Evolutionary conservation across 192 early-diverging fungal genomes (phyloP), one percentile per base, ranked within the genome.

Genomic region (Linnemannia schmuckeri): DNA sequence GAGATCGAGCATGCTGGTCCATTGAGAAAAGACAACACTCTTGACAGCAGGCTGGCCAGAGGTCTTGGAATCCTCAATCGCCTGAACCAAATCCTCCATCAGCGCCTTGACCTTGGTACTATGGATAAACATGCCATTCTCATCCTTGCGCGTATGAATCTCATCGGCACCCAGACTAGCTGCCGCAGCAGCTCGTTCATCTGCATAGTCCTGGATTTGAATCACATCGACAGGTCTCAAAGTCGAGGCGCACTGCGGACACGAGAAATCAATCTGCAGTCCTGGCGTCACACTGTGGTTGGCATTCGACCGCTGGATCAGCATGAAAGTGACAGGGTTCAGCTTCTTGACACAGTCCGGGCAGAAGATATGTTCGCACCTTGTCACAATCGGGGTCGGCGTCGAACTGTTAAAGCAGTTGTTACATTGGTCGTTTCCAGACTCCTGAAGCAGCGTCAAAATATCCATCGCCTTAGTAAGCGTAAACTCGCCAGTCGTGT

Each of bases 11-110:
- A 98, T 95, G 13, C 88, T 89, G 1, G 97, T 98, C 93, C 95
- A 99, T 83, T 99, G 98, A 38, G 97, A 98, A 88, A 99, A 99
- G 0, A 99, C 95, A 10, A 99, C 96, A 42, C 93, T 94, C 79
- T 98, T 98, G 33, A 90, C 77, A 13, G 72, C 38, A 30, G 72
- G 35, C 20, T 68, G 41, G 4, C 80, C 49, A 13, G 46, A 44
- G 37, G 6, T 30, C 72, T 82, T 76, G 3, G 79, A 66, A 20
- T 30, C 20, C 41, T 87, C 79, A 7, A 71, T 27, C 47, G 82
- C 74, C 46, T 81, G 72, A 17, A 82, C 69, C n/a, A 93, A 61
- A 70, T 93, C 88, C n/a, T 78, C 68, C 37, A 94, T 46, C 27
- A 92, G 66, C 0, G 92, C 91, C 52, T 92, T 79, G 13, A 92